Conservation (phyloP, 106 monocot species). For the Allium cepa region DNA sequence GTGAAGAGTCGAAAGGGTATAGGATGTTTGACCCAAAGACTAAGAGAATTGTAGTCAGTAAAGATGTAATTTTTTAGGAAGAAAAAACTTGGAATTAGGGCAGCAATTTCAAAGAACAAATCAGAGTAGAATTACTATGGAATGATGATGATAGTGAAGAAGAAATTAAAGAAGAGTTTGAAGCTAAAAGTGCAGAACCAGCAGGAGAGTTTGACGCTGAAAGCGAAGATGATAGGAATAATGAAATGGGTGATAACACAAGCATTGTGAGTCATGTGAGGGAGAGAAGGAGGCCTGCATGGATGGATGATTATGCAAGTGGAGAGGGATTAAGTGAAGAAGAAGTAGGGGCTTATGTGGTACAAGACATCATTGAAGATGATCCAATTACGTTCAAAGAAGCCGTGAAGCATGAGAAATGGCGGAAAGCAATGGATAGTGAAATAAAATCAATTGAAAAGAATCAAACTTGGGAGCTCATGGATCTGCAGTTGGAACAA, state of each 20-base stretch:
- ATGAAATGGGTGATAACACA: background rate
- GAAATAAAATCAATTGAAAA: no score
- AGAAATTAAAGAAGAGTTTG: background rate
- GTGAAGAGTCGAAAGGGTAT: background rate
- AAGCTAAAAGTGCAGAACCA: background rate
- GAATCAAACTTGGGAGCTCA: no score
- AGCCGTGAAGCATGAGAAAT: no score
- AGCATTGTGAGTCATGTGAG: background rate
- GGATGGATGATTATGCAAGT: background rate
- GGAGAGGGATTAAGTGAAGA: background rate
- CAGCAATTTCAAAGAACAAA: no score
- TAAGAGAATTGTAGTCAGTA: no score
- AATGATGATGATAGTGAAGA: background rate
- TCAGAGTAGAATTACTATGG: no score
- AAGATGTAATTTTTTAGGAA: no score
- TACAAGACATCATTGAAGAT: background rate
- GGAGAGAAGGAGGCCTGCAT: background rate
- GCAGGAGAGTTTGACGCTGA: background rate
- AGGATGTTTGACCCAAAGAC: background rate
- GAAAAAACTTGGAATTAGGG: no score
- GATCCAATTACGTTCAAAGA: background rate
- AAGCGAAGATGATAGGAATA: background rate
- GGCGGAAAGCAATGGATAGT: no score
- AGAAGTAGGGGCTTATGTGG: no score
- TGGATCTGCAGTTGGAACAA: no score